Percentiles rank a stretch among this genome's conserved stretches.
Evolutionary conservation across 495 filamentous ascomycete species (phyloP).

Genomic region (Penicilliopsis zonata): DNA sequence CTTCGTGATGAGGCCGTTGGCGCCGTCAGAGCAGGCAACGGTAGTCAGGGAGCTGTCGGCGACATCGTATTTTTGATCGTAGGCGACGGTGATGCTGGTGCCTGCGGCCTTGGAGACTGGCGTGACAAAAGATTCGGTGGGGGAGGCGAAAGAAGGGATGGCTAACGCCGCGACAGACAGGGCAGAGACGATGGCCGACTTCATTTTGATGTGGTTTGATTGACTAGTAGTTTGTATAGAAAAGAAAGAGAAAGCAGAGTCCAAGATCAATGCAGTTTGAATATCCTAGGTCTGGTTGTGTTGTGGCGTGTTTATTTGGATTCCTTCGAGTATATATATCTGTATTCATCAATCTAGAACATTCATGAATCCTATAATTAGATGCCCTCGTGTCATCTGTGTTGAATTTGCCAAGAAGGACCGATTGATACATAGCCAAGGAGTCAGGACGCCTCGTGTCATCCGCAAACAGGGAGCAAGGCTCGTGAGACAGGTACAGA

Average conservation of each 20-base stretch:
- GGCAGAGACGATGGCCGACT: not conserved
- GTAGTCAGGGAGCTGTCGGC: conserved; percentile 38
- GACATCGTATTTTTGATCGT: conserved; percentile 24
- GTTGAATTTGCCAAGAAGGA: no score
- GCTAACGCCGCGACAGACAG: not conserved
- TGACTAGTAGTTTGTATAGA: not conserved
- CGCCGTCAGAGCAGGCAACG: conserved; percentile 44
- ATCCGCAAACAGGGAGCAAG: no score
- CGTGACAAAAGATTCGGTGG: no score
- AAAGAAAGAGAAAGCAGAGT: no score
- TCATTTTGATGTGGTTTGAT: not conserved
- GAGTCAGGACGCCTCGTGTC: no score
- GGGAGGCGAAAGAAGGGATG: not conserved
- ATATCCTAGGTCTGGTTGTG: no score
- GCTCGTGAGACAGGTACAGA: no score
- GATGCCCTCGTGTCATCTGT: no score
- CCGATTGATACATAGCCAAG: no score
- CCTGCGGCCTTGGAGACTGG: no score
- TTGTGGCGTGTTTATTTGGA: not conserved
- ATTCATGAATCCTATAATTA: no score
- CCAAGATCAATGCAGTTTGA: no score
- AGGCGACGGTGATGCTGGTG: conserved; percentile 27
- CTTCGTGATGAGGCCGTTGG: conserved; percentile 51
- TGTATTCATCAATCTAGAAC: not conserved
- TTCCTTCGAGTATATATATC: not conserved